Percentiles rank a stretch among this genome's conserved stretches.
These are phyloP conservation scores for Cryptococcus sp. DNA, from an alignment of 1,284 basidiomycete species.

Conservation along the genomic window DNA sequence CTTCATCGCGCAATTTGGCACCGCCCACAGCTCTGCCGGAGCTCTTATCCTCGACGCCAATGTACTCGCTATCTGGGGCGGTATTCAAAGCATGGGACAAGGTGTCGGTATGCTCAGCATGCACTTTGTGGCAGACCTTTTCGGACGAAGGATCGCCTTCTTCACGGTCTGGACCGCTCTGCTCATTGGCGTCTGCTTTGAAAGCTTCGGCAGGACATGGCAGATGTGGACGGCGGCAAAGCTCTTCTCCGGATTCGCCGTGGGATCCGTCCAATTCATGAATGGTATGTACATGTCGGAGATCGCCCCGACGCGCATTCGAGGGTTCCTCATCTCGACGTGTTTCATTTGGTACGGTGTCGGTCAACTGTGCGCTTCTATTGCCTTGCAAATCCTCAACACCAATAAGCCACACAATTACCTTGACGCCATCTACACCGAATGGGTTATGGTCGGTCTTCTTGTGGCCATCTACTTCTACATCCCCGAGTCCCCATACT, in stretches of 20 bases:
- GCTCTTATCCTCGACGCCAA: neutral
- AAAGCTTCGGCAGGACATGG: slow-evolving; percentile 30
- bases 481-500: slow-evolving; percentile 37
- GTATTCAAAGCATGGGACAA: slow-evolving; percentile 2
- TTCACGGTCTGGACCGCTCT: slow-evolving; percentile 33
- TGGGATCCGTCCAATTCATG: slow-evolving; percentile 37
- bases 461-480: slow-evolving; percentile 28
- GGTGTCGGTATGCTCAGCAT: neutral
- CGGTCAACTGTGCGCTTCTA: slow-evolving; percentile 28
- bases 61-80: slow-evolving; percentile 1
- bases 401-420: slow-evolving; percentile 26
- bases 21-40: neutral
- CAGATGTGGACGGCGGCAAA: slow-evolving; percentile 36
- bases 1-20: slow-evolving; percentile 2
- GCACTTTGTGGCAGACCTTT: slow-evolving; percentile 18
- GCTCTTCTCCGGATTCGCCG: slow-evolving; percentile 33
- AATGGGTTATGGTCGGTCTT: slow-evolving; percentile 37
- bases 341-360: slow-evolving; percentile 33
- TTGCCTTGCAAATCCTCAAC: slow-evolving; percentile 30
- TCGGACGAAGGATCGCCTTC: slow-evolving; percentile 33
- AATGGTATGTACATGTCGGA: slow-evolving; percentile 38
- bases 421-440: slow-evolving; percentile 31
- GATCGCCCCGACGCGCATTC: slow-evolving; percentile 29
- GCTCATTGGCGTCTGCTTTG: slow-evolving; percentile 22
- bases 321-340: slow-evolving; percentile 33